These are phyloP conservation scores for Tremella yokohamensis DNA, from an alignment of 768 basidiomycete genomes.

Conservation along the genomic window DNA sequence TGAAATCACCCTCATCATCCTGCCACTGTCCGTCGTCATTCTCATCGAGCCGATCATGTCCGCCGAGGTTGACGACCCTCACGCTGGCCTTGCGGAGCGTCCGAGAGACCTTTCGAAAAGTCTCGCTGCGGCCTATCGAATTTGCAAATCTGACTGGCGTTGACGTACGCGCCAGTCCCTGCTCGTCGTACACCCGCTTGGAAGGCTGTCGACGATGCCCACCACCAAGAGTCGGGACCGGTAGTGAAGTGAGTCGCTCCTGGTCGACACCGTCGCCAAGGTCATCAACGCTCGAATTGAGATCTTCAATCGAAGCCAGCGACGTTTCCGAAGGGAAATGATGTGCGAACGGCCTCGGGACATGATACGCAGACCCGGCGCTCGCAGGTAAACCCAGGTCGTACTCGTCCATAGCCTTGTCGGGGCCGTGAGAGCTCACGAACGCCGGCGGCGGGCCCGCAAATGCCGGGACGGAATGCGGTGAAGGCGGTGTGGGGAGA, in stretches of 20 bases:
- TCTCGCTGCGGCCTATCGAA: slow-evolving; percentile 21
- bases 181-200: slow-evolving; percentile 21
- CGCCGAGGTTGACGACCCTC: slow-evolving; percentile 35
- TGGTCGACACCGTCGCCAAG: not conserved
- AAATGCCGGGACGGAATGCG: not conserved
- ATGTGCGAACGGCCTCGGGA: slow-evolving; percentile 7
- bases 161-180: slow-evolving; percentile 17
- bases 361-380: not conserved
- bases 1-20: not conserved
- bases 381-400: slow-evolving; percentile 11
- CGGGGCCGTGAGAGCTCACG: not conserved
- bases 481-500: not conserved
- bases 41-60: slow-evolving; percentile 22
- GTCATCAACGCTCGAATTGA: slow-evolving; percentile 9
- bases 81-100: slow-evolving; percentile 38
- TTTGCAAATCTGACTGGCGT: slow-evolving; percentile 12
- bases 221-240: not conserved
- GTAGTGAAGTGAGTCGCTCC: not conserved
- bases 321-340: slow-evolving; percentile 9
- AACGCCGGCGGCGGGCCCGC: not conserved
- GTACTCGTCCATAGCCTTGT: slow-evolving; percentile 19
- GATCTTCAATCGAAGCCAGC: not conserved
- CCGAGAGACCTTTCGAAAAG: slow-evolving; percentile 28
- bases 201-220: slow-evolving; percentile 7
- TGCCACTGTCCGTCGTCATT: not conserved